phyloP scores from a whole-genome alignment of 352 stramenopile genomes.

The Aphanomyces invadans region DNA sequence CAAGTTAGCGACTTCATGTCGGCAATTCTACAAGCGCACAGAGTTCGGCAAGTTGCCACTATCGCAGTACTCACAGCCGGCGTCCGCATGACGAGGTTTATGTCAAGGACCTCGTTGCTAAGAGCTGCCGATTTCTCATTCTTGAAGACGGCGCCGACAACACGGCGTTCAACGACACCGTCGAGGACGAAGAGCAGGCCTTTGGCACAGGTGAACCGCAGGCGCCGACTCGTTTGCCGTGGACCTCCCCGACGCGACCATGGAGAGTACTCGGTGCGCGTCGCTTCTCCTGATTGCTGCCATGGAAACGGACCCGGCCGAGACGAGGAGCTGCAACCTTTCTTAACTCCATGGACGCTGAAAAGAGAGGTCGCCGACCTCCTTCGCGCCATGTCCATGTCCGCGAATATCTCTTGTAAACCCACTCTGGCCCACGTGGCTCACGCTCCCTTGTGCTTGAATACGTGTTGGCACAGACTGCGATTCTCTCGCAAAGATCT shows the following conservation, averaged over 20 bases:
- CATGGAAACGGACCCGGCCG: not conserved
- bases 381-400: not conserved
- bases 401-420: slow-evolving; percentile 3
- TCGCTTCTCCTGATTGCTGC: not conserved
- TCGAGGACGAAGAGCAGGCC: not conserved
- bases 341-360: slow-evolving; percentile 10
- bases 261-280: not conserved
- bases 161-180: not conserved
- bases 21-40: not conserved
- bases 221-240: slow-evolving; percentile 3
- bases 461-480: slow-evolving; percentile 29
- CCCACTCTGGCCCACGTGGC: too few relatives aligned
- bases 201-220: not conserved
- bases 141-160: not conserved
- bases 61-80: not conserved
- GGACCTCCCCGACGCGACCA: not conserved
- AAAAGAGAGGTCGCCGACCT: not conserved
- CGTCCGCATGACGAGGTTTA: not conserved
- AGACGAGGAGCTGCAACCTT: slow-evolving; percentile 4
- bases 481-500: slow-evolving; percentile 38
- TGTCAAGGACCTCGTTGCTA: not conserved
- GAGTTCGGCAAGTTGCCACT: not conserved
- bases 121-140: not conserved
- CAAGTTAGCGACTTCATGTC: not conserved
- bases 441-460: not conserved